Conservation (phyloP, 768 basidiomycete genomes). For the Suillus tomentosus region DNA sequence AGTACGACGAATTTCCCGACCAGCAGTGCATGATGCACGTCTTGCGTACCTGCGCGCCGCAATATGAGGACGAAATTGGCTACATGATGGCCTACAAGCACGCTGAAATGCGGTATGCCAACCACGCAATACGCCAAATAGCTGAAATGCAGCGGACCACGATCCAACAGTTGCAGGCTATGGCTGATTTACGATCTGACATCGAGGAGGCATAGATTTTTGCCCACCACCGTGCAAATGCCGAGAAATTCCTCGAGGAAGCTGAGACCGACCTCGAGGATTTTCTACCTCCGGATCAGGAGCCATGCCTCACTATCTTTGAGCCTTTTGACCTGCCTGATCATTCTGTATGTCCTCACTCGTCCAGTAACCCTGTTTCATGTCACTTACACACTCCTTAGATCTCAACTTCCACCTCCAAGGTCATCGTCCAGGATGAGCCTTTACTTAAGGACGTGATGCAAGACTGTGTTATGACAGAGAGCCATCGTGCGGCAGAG, state of each 20-base stretch:
- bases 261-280: background rate
- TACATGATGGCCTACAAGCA: background rate
- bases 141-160: background rate
- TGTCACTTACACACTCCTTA: background rate
- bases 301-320: background rate
- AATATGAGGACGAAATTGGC: background rate
- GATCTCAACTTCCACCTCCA: background rate
- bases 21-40: background rate
- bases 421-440: background rate
- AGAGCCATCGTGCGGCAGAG: constrained; percentile 4
- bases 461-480: background rate
- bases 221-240: background rate
- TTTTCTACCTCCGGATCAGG: background rate
- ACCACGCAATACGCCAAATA: too few relatives aligned
- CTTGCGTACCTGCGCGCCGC: background rate
- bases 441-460: background rate
- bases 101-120: background rate
- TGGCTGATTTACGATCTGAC: background rate
- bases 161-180: background rate
- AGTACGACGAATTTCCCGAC: background rate
- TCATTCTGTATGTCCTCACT: background rate
- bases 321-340: background rate
- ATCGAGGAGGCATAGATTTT: background rate
- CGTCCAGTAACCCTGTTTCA: background rate
- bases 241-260: background rate